Evolutionary conservation across 495 filamentous ascomycete species (phyloP).

Genomic region (Penicillium flavigenum): DNA sequence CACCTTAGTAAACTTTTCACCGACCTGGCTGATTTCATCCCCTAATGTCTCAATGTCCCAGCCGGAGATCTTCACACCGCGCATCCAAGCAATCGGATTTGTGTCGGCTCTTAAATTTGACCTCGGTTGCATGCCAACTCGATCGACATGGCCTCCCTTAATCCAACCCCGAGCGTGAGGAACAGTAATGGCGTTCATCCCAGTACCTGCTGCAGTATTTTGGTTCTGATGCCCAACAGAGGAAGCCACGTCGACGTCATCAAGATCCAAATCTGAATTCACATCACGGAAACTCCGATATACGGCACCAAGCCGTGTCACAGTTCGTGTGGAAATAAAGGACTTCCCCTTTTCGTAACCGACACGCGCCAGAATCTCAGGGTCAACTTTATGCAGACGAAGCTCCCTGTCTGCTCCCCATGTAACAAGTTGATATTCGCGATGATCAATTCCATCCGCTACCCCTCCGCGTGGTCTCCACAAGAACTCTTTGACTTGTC

Average conservation of each 20-base stretch:
- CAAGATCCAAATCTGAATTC: slow-evolving; percentile 35
- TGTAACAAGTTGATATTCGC: slow-evolving; percentile 90
- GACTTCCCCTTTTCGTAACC: slow-evolving; percentile 71
- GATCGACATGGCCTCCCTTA: slow-evolving; percentile 48
- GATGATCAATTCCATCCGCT: slow-evolving; percentile 73
- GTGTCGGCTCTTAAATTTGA: slow-evolving; percentile 54
- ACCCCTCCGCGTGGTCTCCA: slow-evolving; percentile 78
- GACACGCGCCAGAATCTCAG: slow-evolving; percentile 63
- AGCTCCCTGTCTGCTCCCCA: slow-evolving; percentile 88
- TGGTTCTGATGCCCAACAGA: slow-evolving; percentile 30
- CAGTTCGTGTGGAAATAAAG: slow-evolving; percentile 61
- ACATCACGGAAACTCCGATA: slow-evolving; percentile 82
- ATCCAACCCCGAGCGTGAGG: slow-evolving; percentile 43
- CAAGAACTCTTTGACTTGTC: slow-evolving; percentile 89
- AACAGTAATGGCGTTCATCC: slow-evolving; percentile 53
- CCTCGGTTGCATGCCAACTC: slow-evolving; percentile 65
- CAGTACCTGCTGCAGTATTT: slow-evolving; percentile 36
- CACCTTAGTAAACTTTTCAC: slow-evolving; percentile 78
- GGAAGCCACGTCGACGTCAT: slow-evolving; percentile 34
- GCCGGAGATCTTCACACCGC: slow-evolving; percentile 75
- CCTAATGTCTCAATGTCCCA: slow-evolving; percentile 82
- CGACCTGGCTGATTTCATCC: slow-evolving; percentile 84
- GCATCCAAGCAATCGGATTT: slow-evolving; percentile 93
- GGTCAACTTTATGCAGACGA: slow-evolving; percentile 71
- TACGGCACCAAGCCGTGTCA: slow-evolving; percentile 78